These are phyloP conservation scores for Maudiozyma turicensis DNA, from an alignment of 805 yeast genomes.

Conservation along the genomic window DNA sequence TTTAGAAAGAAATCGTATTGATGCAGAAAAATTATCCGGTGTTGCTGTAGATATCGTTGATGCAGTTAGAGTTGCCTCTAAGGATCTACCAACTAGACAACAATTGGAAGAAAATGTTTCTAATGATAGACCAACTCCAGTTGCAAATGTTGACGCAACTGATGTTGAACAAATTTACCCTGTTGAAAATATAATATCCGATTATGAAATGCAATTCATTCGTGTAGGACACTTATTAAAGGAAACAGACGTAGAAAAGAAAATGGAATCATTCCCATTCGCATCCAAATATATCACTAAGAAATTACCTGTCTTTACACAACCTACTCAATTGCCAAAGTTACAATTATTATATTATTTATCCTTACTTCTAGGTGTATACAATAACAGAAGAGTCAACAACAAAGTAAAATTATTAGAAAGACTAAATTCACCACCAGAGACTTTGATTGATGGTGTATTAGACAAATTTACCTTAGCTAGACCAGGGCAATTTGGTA, in stretches of 20 bases:
- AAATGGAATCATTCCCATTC: conserved; percentile 54
- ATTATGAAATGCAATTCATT: conserved; percentile 50
- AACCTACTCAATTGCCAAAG: conserved; percentile 42
- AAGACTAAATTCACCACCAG: conserved; percentile 62
- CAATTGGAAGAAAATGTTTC: conserved; percentile 49
- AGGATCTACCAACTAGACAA: conserved; percentile 60
- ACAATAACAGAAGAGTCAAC: conserved; percentile 56
- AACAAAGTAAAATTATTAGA: conserved; percentile 51
- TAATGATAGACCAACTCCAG: conserved; percentile 76
- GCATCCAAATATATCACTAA: conserved; percentile 46
- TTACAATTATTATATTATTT: conserved; percentile 70
- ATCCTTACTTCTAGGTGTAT: conserved; percentile 71
- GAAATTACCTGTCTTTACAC: conserved; percentile 34
- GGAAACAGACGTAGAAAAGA: conserved; percentile 41
- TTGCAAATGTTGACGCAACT: conserved; percentile 67
- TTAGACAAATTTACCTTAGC: conserved; percentile 62
- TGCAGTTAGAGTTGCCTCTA: conserved; percentile 60
- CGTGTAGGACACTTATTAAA: conserved; percentile 53
- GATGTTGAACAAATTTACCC: conserved; percentile 78
- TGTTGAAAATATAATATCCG: conserved; percentile 57
- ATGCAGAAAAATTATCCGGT: conserved; percentile 67
- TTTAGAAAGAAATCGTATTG: conserved; percentile 74
- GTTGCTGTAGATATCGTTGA: conserved; percentile 76
- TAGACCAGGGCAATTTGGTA: conserved; percentile 57
- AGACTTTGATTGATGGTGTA: conserved; percentile 58